Conservation (phyloP, 176 grass and related monocot genomes). For the Chloris gayana region DNA sequence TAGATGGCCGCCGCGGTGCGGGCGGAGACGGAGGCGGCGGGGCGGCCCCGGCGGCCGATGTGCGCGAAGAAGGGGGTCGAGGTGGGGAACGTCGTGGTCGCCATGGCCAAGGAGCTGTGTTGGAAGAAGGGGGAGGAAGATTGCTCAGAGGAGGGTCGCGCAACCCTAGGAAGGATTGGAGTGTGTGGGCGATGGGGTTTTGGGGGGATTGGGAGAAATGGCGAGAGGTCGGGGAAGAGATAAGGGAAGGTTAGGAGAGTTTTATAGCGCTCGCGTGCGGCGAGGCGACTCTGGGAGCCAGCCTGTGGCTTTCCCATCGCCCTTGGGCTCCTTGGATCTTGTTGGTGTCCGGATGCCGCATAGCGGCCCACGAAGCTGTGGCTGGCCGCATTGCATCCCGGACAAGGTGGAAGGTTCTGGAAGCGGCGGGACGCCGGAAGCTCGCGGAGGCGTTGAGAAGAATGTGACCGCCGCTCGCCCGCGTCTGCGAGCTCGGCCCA, state of each 20-base stretch:
- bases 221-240: constrained; percentile 48
- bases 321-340: background rate
- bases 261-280: constrained; percentile 36
- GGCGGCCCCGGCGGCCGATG: constrained; percentile 13
- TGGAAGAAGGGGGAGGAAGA: background rate
- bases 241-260: constrained; percentile 35
- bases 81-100: constrained; percentile 41
- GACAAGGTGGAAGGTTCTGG: constrained; percentile 23
- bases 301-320: background rate
- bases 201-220: constrained; percentile 17
- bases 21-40: constrained; percentile 16
- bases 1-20: constrained; percentile 32
- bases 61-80: constrained; percentile 49
- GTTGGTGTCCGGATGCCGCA: constrained; percentile 5
- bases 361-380: background rate
- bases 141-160: background rate
- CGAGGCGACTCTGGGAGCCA: constrained; percentile 4
- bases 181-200: constrained; percentile 2
- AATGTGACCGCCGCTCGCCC: background rate
- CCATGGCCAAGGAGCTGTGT: constrained; percentile 35
- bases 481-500: background rate
- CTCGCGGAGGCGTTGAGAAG: constrained; percentile 13
- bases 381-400: constrained; percentile 31
- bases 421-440: constrained; percentile 33
- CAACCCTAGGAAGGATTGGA: constrained; percentile 45